Evolutionary conservation across 1,284 basidiomycete genomes (phyloP).

Genomic region (Tetrapyrgos nigripes): DNA sequence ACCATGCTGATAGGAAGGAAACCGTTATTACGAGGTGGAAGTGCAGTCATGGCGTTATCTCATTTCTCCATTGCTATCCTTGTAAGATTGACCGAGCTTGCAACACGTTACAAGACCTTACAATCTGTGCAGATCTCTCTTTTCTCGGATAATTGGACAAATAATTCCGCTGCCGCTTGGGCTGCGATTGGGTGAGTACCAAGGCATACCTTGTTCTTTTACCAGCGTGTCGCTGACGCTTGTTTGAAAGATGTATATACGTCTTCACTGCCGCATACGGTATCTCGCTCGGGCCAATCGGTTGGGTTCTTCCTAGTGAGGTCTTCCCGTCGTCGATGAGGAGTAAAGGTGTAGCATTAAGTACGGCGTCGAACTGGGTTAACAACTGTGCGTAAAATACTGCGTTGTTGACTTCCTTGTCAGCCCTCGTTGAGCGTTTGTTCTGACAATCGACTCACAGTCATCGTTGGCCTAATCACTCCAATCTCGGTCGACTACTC

Average conservation of each 20-base stretch:
- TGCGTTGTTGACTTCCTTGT: neutral
- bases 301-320: conserved; percentile 84
- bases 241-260: conserved; percentile 65
- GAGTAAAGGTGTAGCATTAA: conserved; percentile 82
- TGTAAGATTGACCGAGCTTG: conserved; percentile 39
- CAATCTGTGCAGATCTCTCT: conserved; percentile 56
- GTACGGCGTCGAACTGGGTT: conserved; percentile 86
- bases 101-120: neutral
- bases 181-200: conserved; percentile 62
- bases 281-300: conserved; percentile 83
- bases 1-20: conserved; percentile 54
- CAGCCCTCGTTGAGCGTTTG: conserved; percentile 28
- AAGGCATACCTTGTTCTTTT: conserved; percentile 4
- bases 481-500: conserved; percentile 74
- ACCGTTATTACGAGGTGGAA: conserved; percentile 70
- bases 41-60: conserved; percentile 72
- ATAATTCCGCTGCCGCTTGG: conserved; percentile 66
- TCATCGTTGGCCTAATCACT: conserved; percentile 82
- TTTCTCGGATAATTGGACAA: conserved; percentile 61
- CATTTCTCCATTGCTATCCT: conserved; percentile 77
- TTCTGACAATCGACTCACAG: conserved; percentile 41
- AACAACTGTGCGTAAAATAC: conserved; percentile 70
- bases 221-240: conserved; percentile 8
- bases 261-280: conserved; percentile 86
- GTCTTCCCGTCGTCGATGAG: conserved; percentile 89